Evolutionary conservation across 2,329 filamentous ascomycete species (phyloP), one percentile per base, ranked within the genome.

Genomic region (Pyrenophora seminiperda): DNA sequence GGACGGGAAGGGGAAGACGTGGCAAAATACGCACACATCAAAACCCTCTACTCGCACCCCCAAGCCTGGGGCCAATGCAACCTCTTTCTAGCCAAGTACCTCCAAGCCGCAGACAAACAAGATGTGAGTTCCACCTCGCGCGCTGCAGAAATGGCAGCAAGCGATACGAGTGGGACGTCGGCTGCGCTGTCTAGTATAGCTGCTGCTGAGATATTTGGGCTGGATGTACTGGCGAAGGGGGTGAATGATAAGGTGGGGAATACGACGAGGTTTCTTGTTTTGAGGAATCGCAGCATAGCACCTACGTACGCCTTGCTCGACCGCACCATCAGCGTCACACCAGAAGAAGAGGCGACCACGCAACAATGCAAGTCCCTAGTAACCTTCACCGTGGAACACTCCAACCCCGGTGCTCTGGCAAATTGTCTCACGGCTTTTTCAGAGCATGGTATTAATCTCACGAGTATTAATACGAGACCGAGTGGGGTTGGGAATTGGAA

Each of bases 1-100:
- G 31, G 1, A 18, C 7, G 7, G 9, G 4, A 38, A 5, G 11
- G 10, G 10, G 9, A 30, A 11, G 3, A 32, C 1, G 7, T 7
- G 2, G 7, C 14, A 2, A 75, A 77, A 56, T 73, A 92, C 54
- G 73, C 76, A 47, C 80, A 87, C 61, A 81, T 97, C 65, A 83
- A 81, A 61, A 87, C 87, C 65, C 75, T 99, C 32, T 96, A 96
- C 77, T 94, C 90, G 18, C 94, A 99, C 74, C 92, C 93, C 7
- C 94, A 99, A 75, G 94, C 91, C 20, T 96, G 94, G 79, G 91
- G 91, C 19, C 94, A 99, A 76, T 97, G 92, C 74, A 85, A 86
- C 36, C 73, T 69, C 7, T 96, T 96, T 73, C 81, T 97, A 19
- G 78, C 81, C 7, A 77, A 79, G 20, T 79, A 89, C 63, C 82